phyloP scores from a whole-genome alignment of 1,284 basidiomycete species.

The Meripilus lineatus region DNA sequence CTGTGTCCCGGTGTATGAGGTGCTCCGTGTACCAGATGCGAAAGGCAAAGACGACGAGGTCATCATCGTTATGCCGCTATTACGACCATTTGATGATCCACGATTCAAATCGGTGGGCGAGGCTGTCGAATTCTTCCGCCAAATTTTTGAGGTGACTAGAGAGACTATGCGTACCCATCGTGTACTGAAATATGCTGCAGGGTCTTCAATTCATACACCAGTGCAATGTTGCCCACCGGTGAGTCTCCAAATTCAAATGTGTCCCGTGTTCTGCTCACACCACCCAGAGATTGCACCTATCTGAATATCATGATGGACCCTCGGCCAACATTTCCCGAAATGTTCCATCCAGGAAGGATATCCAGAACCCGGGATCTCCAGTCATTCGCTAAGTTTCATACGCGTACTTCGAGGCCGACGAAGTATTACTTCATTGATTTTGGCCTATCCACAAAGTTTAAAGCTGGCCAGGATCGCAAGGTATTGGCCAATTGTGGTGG shows the following conservation, averaged over 20 bases:
- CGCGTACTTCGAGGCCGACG: too few relatives aligned
- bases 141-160: slow-evolving; percentile 27
- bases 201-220: slow-evolving; percentile 8
- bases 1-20: slow-evolving; percentile 21
- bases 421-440: too few relatives aligned
- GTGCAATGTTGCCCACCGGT: slow-evolving; percentile 7
- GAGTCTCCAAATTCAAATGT: background rate
- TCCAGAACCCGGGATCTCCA: too few relatives aligned
- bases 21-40: slow-evolving; percentile 15
- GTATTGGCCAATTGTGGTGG: too few relatives aligned
- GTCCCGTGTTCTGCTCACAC: background rate
- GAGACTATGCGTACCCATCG: background rate
- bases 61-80: slow-evolving; percentile 24
- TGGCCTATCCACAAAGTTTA: too few relatives aligned
- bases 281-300: slow-evolving; percentile 7
- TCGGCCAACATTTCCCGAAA: slow-evolving; percentile 15
- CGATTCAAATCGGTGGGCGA: slow-evolving; percentile 24
- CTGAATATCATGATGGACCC: slow-evolving; percentile 20
- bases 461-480: too few relatives aligned
- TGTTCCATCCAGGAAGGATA: too few relatives aligned
- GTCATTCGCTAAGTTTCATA: too few relatives aligned
- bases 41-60: slow-evolving; percentile 6
- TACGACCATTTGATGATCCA: slow-evolving; percentile 19
- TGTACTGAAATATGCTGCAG: background rate
- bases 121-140: slow-evolving; percentile 23